These are phyloP conservation scores for Luzula sylvatica DNA, from an alignment of 176 grass and related monocot species.

Conservation along the genomic window DNA sequence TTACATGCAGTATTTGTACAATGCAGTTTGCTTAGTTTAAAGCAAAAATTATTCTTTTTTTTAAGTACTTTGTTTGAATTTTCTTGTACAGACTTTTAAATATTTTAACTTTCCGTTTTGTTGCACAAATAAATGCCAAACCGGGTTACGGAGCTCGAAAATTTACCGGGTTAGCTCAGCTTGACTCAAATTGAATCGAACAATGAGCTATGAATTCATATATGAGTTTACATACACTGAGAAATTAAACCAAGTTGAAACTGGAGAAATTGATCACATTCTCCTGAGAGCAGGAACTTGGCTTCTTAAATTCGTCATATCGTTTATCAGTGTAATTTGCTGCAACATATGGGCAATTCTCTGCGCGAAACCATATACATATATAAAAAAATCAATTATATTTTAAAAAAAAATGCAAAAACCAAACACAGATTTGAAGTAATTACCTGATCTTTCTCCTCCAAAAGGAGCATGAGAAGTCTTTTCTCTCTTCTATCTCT, in stretches of 20 bases:
- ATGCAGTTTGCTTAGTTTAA: not conserved
- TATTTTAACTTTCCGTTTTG: too few species aligned
- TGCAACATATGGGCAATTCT: constrained; percentile 26
- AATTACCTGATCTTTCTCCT: constrained; percentile 63
- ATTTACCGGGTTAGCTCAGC: too few species aligned
- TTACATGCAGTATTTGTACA: not conserved
- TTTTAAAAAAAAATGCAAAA: not conserved
- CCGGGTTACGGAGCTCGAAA: too few species aligned
- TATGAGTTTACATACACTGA: too few species aligned
- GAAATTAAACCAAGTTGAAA: not conserved
- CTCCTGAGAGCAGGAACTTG: constrained; percentile 14
- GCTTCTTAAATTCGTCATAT: constrained; percentile 15
- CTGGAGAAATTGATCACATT: too few species aligned
- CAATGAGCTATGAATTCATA: not conserved
- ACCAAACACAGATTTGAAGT: not conserved
- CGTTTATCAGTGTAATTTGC: constrained; percentile 27
- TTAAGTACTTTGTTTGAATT: too few species aligned
- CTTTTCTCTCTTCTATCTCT: constrained; percentile 46
- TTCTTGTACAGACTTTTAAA: too few species aligned
- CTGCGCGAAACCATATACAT: constrained; percentile 11
- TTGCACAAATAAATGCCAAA: too few species aligned
- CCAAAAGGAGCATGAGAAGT: constrained; percentile 44
- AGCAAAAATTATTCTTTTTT: too few species aligned
- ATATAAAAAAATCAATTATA: not conserved
- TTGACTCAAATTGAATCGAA: too few species aligned